Evolutionary conservation across 192 early-diverging fungal species (phyloP).

Genomic region (Chytriomyces sp.): DNA sequence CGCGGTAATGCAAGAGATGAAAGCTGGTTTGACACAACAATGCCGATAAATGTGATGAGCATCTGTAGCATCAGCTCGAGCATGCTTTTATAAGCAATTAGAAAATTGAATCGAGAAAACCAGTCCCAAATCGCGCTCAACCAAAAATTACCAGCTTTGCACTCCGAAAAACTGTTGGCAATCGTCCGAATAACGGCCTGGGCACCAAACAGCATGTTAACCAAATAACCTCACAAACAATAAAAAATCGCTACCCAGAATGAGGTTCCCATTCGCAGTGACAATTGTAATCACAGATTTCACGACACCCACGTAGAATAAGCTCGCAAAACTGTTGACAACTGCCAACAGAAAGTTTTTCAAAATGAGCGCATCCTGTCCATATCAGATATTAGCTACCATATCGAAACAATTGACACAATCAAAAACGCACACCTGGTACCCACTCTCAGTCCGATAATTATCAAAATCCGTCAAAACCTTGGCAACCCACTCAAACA

Average conservation of each 20-base stretch:
- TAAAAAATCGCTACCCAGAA: not conserved
- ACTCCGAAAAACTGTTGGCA: conserved; percentile 6
- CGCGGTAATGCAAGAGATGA: conserved; percentile 53
- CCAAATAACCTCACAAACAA: not conserved
- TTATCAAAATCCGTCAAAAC: conserved; percentile 39
- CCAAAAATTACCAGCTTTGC: conserved; percentile 22
- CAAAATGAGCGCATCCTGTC: conserved; percentile 50
- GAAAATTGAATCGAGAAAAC: not conserved
- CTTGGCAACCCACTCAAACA: conserved; percentile 19
- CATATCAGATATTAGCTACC: not conserved
- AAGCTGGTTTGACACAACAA: conserved; percentile 55
- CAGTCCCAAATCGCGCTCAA: too few relatives aligned
- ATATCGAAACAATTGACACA: not conserved
- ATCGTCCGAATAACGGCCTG: conserved; percentile 3
- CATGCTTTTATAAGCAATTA: conserved; percentile 37
- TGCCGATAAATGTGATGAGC: conserved; percentile 66
- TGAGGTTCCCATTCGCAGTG: too few relatives aligned
- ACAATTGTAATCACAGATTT: conserved; percentile 36
- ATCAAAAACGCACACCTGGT: not conserved
- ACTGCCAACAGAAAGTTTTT: conserved; percentile 68
- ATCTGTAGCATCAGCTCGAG: conserved; percentile 63
- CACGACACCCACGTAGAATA: conserved; percentile 65
- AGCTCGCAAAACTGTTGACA: conserved; percentile 62
- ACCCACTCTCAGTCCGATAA: conserved; percentile 27
- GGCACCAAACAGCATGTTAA: too few relatives aligned